phyloP scores from a whole-genome alignment of 2,329 filamentous ascomycete genomes.

The Blastomyces gilchristii region DNA sequence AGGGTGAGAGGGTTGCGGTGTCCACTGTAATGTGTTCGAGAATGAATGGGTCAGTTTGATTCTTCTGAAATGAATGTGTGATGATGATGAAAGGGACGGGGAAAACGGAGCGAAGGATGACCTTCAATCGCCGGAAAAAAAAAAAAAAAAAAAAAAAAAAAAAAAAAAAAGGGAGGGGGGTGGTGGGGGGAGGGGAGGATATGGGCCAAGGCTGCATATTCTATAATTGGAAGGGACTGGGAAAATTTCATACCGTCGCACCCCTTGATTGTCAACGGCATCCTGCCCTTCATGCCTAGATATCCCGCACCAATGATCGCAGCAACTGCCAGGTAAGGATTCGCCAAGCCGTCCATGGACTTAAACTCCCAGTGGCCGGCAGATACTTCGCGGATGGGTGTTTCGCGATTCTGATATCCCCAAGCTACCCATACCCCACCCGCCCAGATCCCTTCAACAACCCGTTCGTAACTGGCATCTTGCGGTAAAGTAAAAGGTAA shows the following conservation, averaged over 20 bases:
- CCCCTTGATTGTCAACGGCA: constrained; percentile 8
- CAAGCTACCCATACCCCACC: constrained; percentile 70
- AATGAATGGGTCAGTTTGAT: neutral
- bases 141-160: no score
- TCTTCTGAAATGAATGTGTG: constrained; percentile 3
- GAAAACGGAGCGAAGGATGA: neutral
- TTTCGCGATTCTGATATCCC: constrained; percentile 53
- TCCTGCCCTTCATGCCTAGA: constrained; percentile 9
- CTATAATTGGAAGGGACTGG: neutral
- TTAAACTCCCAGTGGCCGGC: constrained; percentile 21
- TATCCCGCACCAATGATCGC: constrained; percentile 19
- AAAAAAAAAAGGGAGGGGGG: no score
- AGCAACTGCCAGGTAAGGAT: constrained; percentile 21
- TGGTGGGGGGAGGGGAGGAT: neutral
- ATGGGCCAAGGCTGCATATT: no score
- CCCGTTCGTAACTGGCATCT: constrained; percentile 57
- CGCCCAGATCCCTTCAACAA: constrained; percentile 61
- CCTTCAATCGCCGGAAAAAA: neutral
- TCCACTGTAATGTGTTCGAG: constrained; percentile 20
- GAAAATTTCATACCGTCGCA: constrained; percentile 19
- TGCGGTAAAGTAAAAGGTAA: constrained; percentile 59
- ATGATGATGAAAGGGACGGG: neutral
- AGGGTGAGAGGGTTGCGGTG: constrained; percentile 24
- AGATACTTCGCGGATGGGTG: constrained; percentile 18
- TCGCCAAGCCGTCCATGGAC: constrained; percentile 21